Conservation (phyloP, 2,329 filamentous ascomycete genomes). For the Hymenoscyphus linearis region DNA sequence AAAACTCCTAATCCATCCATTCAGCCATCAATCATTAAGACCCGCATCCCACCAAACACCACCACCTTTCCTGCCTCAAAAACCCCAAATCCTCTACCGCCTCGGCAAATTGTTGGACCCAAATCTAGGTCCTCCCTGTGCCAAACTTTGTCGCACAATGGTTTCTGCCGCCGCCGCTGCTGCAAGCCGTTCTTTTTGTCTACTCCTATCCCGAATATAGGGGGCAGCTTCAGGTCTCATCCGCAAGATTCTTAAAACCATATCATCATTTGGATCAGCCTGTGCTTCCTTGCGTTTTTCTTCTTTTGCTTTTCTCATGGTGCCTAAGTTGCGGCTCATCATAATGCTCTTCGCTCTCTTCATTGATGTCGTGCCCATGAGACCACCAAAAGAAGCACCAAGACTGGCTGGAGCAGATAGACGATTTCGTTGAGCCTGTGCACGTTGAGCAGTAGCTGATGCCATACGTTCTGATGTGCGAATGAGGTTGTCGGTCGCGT, state of each 20-base stretch:
- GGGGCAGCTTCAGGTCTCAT: constrained; percentile 88
- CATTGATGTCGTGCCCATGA: constrained; percentile 65
- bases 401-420: constrained; percentile 60
- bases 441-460: constrained; percentile 70
- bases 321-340: constrained; percentile 89
- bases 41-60: neutral
- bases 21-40: neutral
- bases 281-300: constrained; percentile 94
- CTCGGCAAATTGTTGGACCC: constrained; percentile 33
- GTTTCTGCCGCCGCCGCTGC: constrained; percentile 86
- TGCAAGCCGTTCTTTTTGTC: constrained; percentile 89
- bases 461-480: constrained; percentile 97
- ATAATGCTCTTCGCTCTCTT: constrained; percentile 75
- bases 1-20: neutral
- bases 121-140: constrained; percentile 38
- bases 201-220: constrained; percentile 84
- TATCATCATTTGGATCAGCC: constrained; percentile 94
- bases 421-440: constrained; percentile 68
- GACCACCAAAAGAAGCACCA: constrained; percentile 48
- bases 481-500: constrained; percentile 83
- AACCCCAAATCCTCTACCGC: constrained; percentile 8
- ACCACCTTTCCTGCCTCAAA: neutral
- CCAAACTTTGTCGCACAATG: constrained; percentile 89
- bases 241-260: constrained; percentile 89
- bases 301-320: constrained; percentile 93